Percentiles rank a stretch among this genome's conserved stretches.
Conservation (phyloP, 148 eudicot genomes). For the Euryodendron excelsum region DNA sequence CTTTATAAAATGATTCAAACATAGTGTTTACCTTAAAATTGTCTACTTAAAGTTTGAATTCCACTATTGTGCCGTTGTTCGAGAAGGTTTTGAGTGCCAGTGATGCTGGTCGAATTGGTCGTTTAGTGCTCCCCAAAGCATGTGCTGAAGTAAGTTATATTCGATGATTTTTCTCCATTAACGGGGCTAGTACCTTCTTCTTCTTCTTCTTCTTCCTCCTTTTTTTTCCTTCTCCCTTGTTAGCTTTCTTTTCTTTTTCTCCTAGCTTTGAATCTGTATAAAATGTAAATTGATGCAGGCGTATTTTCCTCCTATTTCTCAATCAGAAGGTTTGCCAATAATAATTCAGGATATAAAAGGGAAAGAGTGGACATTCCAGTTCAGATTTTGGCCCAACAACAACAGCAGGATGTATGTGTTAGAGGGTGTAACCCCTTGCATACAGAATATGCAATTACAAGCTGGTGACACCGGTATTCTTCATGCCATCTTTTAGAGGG, state of each 20-base stretch:
- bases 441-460: slow-evolving; percentile 91
- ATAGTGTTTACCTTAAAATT: slow-evolving; percentile 44
- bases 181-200: background rate
- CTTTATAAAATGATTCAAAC: slow-evolving; percentile 10
- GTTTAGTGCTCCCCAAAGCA: slow-evolving; percentile 97
- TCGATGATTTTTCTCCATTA: background rate
- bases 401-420: slow-evolving; percentile 98
- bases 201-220: background rate
- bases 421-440: slow-evolving; percentile 98
- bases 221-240: too few species aligned
- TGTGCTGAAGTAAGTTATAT: slow-evolving; percentile 87
- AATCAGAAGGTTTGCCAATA: slow-evolving; percentile 91
- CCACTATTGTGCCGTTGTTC: slow-evolving; percentile 80
- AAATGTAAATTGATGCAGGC: slow-evolving; percentile 51
- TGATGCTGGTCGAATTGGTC: slow-evolving; percentile 99
- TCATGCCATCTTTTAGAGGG: slow-evolving; percentile 5
- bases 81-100: slow-evolving; percentile 97
- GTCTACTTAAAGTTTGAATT: slow-evolving; percentile 62
- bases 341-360: slow-evolving; percentile 90
- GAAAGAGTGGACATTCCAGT: slow-evolving; percentile 97
- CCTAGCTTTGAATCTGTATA: background rate
- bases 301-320: slow-evolving; percentile 84
- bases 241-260: background rate
- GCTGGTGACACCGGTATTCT: slow-evolving; percentile 95
- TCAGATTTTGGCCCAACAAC: slow-evolving; percentile 98